Evolutionary conservation across 148 eudicot species (phyloP).

Genomic region (Suaeda aralocaspica): DNA sequence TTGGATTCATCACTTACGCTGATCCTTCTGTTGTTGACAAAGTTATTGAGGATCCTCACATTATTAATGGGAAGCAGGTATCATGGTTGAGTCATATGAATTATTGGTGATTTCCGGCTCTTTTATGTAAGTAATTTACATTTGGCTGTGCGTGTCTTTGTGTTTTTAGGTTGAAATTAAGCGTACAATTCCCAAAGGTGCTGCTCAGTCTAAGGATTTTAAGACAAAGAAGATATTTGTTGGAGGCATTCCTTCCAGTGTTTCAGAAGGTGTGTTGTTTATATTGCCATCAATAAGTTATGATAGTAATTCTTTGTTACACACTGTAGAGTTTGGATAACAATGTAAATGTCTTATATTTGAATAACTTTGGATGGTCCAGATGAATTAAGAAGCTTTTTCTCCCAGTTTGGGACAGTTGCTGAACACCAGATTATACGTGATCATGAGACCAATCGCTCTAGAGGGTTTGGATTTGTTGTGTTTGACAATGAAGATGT

Average conservation of each 20-base stretch:
- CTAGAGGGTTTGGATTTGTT: slow-evolving; percentile 76
- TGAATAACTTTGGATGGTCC: slow-evolving; percentile 10
- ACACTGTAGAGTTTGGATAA: not conserved
- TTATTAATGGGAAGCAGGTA: slow-evolving; percentile 61
- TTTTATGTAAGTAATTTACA: not conserved
- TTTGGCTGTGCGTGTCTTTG: not conserved
- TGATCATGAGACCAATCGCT: slow-evolving; percentile 66
- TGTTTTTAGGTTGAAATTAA: slow-evolving; percentile 67
- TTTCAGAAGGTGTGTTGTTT: slow-evolving; percentile 48
- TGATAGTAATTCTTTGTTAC: not conserved
- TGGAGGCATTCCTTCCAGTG: slow-evolving; percentile 65
- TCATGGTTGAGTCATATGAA: not conserved
- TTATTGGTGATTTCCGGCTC: not conserved
- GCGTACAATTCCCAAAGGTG: slow-evolving; percentile 72
- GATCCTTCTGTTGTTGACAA: slow-evolving; percentile 63
- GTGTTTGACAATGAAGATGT: slow-evolving; percentile 57
- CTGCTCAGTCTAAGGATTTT: slow-evolving; percentile 56
- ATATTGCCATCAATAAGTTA: no score
- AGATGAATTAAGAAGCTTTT: slow-evolving; percentile 70
- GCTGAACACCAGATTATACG: slow-evolving; percentile 68
- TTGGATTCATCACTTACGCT: slow-evolving; percentile 66
- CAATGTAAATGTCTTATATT: not conserved
- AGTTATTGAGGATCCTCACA: slow-evolving; percentile 53
- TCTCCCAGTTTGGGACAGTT: slow-evolving; percentile 62
- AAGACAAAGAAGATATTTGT: slow-evolving; percentile 81